A percentile compares a stretch with the other conserved stretches of the same genome.
These are phyloP conservation scores for Trichophyton schoenleinii DNA, from an alignment of 2,329 filamentous ascomycete genomes.

Conservation along the genomic window DNA sequence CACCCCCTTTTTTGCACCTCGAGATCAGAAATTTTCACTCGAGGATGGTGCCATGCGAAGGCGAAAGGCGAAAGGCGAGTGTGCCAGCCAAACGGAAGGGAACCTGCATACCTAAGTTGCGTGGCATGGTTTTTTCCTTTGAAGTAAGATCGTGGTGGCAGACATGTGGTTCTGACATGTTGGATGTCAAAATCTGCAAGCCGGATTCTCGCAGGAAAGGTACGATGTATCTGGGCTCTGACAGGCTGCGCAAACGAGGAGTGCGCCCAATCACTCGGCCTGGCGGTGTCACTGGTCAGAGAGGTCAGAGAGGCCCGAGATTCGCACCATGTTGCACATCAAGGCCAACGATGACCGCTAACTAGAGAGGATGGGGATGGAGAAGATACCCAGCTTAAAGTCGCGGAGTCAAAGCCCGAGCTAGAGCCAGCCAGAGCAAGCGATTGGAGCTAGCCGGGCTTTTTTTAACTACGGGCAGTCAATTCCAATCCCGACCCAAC, in stretches of 20 bases:
- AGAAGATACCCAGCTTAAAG: neutral
- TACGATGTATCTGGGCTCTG: neutral
- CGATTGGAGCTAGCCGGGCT: too few relatives aligned
- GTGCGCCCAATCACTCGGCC: neutral
- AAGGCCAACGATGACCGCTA: too few relatives aligned
- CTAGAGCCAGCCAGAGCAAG: neutral
- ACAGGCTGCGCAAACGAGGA: neutral
- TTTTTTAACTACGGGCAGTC: too few relatives aligned
- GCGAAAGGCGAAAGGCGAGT: neutral
- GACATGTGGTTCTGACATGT: constrained; percentile 3
- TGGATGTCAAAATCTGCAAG: neutral
- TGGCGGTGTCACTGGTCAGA: too few relatives aligned
- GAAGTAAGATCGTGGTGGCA: neutral
- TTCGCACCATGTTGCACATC: too few relatives aligned
- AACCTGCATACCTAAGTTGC: neutral
- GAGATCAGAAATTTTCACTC: neutral
- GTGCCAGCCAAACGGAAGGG: neutral
- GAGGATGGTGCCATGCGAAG: neutral
- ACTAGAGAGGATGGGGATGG: too few relatives aligned
- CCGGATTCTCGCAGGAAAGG: neutral
- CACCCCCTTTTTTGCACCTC: neutral
- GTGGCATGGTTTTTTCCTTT: neutral
- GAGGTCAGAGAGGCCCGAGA: neutral
- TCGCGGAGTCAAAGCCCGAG: neutral
- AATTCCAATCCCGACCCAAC: neutral